Evolutionary conservation across 2,329 filamentous ascomycete genomes (phyloP).

Genomic region (Neofusicoccum ribis): DNA sequence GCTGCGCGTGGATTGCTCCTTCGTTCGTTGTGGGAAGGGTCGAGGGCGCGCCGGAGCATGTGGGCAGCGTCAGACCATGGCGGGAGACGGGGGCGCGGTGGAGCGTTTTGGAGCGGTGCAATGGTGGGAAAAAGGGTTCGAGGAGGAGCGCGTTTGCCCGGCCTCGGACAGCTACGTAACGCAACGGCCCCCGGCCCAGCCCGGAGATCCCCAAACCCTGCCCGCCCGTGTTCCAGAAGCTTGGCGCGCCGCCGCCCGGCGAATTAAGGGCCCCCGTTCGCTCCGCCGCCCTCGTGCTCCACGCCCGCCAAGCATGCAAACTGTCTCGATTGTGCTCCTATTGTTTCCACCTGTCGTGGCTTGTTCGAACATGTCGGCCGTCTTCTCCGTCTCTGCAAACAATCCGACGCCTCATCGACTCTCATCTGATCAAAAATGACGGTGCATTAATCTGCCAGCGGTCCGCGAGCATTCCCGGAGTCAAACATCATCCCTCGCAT

Average conservation of each 20-base stretch:
- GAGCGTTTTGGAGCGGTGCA: not conserved
- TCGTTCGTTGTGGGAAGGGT: not conserved
- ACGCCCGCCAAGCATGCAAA: too few species aligned
- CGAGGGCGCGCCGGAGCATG: not conserved
- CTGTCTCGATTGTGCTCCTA: too few species aligned
- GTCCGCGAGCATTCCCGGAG: too few species aligned
- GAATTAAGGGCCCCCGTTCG: not conserved
- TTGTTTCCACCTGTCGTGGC: too few species aligned
- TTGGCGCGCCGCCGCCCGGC: not conserved
- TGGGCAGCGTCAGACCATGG: not conserved
- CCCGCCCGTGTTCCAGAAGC: not conserved
- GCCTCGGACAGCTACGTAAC: constrained; percentile 3
- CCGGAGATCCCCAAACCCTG: not conserved
- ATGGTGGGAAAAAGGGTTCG: not conserved
- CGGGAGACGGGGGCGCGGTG: not conserved
- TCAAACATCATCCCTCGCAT: too few species aligned
- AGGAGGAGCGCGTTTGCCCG: not conserved
- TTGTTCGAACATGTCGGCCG: too few species aligned
- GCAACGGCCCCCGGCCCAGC: not conserved
- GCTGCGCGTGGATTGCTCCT: not conserved
- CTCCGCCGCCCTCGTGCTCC: not conserved
- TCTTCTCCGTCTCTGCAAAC: too few species aligned
- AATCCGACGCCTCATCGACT: too few species aligned
- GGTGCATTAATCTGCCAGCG: too few species aligned
- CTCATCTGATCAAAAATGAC: too few species aligned